Conservation (phyloP, 441 rosid species). For the Cnidoscolus chayamansa region DNA sequence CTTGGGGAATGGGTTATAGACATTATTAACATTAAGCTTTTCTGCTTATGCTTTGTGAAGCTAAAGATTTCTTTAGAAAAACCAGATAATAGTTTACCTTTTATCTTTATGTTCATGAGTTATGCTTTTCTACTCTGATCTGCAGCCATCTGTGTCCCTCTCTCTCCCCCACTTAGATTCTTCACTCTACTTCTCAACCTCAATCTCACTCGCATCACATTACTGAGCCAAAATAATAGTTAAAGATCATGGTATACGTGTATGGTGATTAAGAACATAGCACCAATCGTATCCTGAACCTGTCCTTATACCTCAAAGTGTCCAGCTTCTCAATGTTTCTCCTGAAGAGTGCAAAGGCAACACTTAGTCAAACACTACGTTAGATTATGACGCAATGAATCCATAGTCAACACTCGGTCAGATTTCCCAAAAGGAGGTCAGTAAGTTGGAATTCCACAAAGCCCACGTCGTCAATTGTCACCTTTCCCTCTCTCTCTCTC, state of each 20-base stretch:
- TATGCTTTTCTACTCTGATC: conserved; percentile 22
- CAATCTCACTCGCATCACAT: background rate
- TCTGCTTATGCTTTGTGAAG: no score
- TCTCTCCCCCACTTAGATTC: background rate
- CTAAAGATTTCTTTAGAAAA: no score
- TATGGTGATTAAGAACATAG: background rate
- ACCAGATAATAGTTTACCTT: conserved; percentile 12
- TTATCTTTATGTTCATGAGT: conserved; percentile 8
- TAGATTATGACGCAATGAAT: no score
- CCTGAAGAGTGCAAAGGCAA: conserved; percentile 15
- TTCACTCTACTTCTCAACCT: background rate
- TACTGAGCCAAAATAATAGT: background rate
- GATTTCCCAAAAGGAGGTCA: no score
- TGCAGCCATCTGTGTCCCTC: conserved; percentile 15
- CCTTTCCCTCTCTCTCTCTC: conserved; percentile 13
- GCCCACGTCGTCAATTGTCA: conserved; percentile 6
- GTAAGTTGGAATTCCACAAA: conserved; percentile 21
- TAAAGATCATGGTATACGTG: no score
- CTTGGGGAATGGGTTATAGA: no score
- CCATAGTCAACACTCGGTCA: no score
- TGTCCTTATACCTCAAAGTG: background rate
- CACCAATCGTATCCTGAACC: background rate
- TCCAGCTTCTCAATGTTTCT: conserved; percentile 8
- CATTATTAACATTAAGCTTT: no score
- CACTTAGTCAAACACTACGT: background rate